A percentile compares a stretch with the other conserved stretches of the same genome.
Evolutionary conservation across 768 basidiomycete species (phyloP).

Genomic region (Kwoniella dendrophila): DNA sequence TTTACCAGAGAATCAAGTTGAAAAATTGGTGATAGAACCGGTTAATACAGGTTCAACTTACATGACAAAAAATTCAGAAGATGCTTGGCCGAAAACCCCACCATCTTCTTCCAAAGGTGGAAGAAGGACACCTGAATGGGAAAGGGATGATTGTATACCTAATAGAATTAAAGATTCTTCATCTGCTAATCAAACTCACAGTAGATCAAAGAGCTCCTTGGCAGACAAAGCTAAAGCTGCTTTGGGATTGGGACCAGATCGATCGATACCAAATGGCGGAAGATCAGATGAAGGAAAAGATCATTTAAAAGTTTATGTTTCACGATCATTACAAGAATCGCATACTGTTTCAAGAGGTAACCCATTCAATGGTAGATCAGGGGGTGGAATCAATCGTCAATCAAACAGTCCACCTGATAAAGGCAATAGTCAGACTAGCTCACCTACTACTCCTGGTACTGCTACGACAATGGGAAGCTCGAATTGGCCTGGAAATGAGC

Average conservation of each 20-base stretch:
- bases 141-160: conserved; percentile 28
- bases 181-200: background rate
- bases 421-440: conserved; percentile 1
- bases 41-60: conserved; percentile 12
- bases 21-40: conserved; percentile 32
- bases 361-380: background rate
- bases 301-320: conserved; percentile 6
- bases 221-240: conserved; percentile 19
- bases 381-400: background rate
- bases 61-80: conserved; percentile 17
- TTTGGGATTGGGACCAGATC: background rate
- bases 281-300: background rate
- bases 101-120: background rate
- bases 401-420: background rate
- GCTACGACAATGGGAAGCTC: conserved; percentile 4
- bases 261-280: background rate
- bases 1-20: conserved; percentile 26
- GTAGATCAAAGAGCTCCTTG: background rate
- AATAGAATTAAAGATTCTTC: background rate
- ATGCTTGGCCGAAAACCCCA: conserved; percentile 17
- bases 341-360: conserved; percentile 13
- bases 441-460: conserved; percentile 15
- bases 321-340: background rate
- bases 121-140: conserved; percentile 30
- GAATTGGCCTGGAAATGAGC: background rate